Base-by-base conservation (phyloP, 495 filamentous ascomycete genomes). In the Penicillium manginii region DNA sequence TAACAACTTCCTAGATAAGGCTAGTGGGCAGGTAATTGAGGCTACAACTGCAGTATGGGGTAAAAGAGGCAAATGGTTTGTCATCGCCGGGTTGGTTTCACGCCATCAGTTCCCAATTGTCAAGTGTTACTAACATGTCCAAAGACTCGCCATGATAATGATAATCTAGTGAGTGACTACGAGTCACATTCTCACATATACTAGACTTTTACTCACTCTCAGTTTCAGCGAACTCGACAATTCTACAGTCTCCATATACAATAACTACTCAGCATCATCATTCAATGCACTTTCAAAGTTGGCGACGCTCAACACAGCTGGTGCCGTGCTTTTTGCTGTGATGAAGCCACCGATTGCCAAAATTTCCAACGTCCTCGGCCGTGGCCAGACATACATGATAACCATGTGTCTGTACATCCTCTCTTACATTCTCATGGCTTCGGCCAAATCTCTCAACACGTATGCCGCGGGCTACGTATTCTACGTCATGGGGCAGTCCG, bases 331-430 rank as follows among this genome's bases (percentile, higher is more conserved):
- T 29, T 73, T 79, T 15, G 76, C 73, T 0, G 68, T 80, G 9
- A 65, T 72, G 8, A 82, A 82, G 61, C 79, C 79, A 8, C 77
- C 76, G 9, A 73, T 82, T 31, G 78, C 79, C 17, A 82, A 82
- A 55, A 42, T 82, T 11, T 80, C 79, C 12, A 77, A 80, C 51
- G 74, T 80, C 42, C 69, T 80, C 26, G 79, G 79, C 2, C 73
- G 79, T 47, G 76, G 66, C 4, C 70, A 78, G 45, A 74, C 78
- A 4, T 82, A 79, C 59, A 66, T 75, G 46, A 59, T 80, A 56
- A 72, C 76, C 37, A 71, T 80, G 21, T 57, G 64, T 14, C 74
- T 75, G 52, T 82, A 78, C 57, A 63, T 80, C n/a, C 31, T 82
- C 3, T 69, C 75, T 0, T 82, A 79, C 46, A 75, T 80, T 26